Percentiles rank a stretch among this genome's conserved stretches.
Conservation (phyloP, 2,329 filamentous ascomycete genomes). For the Scedosporium minutisporum region DNA sequence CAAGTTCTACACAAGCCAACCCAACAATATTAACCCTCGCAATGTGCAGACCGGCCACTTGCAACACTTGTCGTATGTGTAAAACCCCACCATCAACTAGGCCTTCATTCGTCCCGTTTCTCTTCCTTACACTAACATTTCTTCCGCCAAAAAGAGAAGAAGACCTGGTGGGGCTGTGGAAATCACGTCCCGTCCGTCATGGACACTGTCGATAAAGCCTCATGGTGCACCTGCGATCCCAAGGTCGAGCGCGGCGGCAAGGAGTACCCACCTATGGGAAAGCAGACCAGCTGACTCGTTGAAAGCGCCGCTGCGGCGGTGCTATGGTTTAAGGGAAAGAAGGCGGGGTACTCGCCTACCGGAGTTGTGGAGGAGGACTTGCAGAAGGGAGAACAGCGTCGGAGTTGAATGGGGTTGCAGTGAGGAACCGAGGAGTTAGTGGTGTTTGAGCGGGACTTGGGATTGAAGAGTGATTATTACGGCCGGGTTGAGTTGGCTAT, state of each 20-base stretch:
- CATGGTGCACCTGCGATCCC: conserved; percentile 59
- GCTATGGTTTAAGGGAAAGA: conserved; percentile 19
- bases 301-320: conserved; percentile 17
- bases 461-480: too few species aligned
- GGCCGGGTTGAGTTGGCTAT: too few species aligned
- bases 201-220: conserved; percentile 42
- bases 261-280: conserved; percentile 55
- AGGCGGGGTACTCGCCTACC: conserved; percentile 17
- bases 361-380: conserved; percentile 19
- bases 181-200: conserved; percentile 52
- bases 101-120: neutral
- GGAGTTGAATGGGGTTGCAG: too few species aligned
- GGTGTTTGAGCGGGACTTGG: too few species aligned
- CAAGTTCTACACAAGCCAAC: neutral
- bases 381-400: too few species aligned
- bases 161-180: conserved; percentile 58
- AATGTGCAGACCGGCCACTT: conserved; percentile 59
- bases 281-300: conserved; percentile 29
- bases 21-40: conserved; percentile 1
- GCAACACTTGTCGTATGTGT: conserved; percentile 51
- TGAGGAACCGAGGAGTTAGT: too few species aligned
- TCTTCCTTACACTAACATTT: neutral
- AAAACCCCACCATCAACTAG: neutral
- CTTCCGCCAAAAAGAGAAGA: conserved; percentile 36
- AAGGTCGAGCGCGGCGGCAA: conserved; percentile 51